phyloP scores from a whole-genome alignment of 2,329 filamentous ascomycete genomes.

The Geosmithia morbida region DNA sequence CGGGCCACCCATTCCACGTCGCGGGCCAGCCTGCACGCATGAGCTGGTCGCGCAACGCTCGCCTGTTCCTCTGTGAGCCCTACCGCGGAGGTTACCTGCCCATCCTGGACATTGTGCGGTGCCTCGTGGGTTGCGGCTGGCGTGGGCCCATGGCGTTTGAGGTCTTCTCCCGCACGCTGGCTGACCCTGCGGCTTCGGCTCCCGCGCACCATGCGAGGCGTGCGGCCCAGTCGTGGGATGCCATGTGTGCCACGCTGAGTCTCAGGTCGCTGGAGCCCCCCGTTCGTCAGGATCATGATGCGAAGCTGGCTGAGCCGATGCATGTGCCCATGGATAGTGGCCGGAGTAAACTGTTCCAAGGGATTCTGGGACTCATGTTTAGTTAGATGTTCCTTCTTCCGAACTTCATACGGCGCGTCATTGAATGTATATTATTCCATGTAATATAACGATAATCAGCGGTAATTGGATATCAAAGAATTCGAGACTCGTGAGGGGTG shows the following conservation, averaged over 20 bases:
- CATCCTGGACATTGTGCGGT: background rate
- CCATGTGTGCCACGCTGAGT: background rate
- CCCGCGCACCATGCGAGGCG: background rate
- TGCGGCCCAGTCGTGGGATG: background rate
- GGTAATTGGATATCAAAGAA: no score
- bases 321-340: no score
- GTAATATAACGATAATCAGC: no score
- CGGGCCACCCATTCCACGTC: conserved; percentile 7
- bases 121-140: background rate
- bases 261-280: background rate
- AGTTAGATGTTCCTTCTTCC: no score
- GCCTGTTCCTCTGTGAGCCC: background rate
- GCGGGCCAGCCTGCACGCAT: conserved; percentile 2
- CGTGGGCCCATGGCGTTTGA: background rate
- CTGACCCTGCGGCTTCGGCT: background rate
- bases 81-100: background rate
- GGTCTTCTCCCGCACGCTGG: background rate
- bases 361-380: no score
- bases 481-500: no score
- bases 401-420: no score
- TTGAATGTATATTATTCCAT: no score
- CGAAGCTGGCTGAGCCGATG: no score
- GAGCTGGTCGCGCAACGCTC: conserved; percentile 3
- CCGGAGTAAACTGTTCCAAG: no score
- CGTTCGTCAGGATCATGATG: no score